Conservation (phyloP, 2,329 filamentous ascomycete genomes). For the Alternaria longipes region DNA sequence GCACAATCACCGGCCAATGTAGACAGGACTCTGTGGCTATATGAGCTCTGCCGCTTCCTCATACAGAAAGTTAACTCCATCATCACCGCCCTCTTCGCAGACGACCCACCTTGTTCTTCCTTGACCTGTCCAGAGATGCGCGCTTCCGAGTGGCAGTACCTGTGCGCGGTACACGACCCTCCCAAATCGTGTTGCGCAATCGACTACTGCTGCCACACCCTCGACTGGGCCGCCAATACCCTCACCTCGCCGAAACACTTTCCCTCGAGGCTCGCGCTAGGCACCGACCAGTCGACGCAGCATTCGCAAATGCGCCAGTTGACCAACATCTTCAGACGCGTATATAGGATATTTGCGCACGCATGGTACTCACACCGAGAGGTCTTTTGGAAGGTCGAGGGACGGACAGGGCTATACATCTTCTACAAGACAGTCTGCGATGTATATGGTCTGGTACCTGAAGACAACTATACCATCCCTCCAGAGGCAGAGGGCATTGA, state of each 20-base stretch:
- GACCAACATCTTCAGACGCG: slow-evolving; percentile 90
- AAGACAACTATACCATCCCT: slow-evolving; percentile 95
- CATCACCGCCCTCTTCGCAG: slow-evolving; percentile 91
- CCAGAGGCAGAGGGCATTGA: slow-evolving; percentile 85
- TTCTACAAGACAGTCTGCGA: slow-evolving; percentile 99
- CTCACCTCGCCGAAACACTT: slow-evolving; percentile 96
- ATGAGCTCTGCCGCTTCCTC: slow-evolving; percentile 95
- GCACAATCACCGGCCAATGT: slow-evolving; percentile 82
- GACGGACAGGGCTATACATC: slow-evolving; percentile 88
- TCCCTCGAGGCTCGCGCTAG: slow-evolving; percentile 78
- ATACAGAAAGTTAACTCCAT: slow-evolving; percentile 94
- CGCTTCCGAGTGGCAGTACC: slow-evolving; percentile 97
- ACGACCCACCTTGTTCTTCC: slow-evolving; percentile 86
- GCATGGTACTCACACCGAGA: slow-evolving; percentile 98
- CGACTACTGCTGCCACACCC: slow-evolving; percentile 98
- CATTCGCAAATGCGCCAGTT: slow-evolving; percentile 77
- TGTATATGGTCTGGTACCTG: slow-evolving; percentile 84
- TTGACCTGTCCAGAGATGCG: slow-evolving; percentile 97
- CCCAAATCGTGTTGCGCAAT: slow-evolving; percentile 98
- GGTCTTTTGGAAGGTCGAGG: slow-evolving; percentile 94
- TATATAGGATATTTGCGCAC: slow-evolving; percentile 97
- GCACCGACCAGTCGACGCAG: slow-evolving; percentile 51
- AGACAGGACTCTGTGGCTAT: slow-evolving; percentile 92
- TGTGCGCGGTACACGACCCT: slow-evolving; percentile 96
- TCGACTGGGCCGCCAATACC: slow-evolving; percentile 96